These are phyloP conservation scores for Candida tammaniensis DNA, from an alignment of 805 yeast genomes.

Conservation along the genomic window DNA sequence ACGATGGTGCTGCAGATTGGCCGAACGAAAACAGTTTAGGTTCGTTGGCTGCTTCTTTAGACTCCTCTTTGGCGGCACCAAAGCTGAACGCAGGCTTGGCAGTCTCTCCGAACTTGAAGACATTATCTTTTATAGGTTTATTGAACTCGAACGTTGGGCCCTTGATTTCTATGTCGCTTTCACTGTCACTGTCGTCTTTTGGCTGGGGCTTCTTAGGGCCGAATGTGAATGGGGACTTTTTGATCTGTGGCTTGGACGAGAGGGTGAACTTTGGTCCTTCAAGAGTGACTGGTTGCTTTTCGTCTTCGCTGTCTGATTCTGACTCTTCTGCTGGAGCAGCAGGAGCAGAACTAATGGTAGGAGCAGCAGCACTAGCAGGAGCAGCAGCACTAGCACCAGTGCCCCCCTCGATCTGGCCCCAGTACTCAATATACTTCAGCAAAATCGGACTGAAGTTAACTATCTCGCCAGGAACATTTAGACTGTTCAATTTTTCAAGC, in stretches of 20 bases:
- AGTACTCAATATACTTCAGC: slow-evolving; percentile 57
- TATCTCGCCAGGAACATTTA: slow-evolving; percentile 43
- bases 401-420: slow-evolving; percentile 17
- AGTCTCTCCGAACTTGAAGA: slow-evolving; percentile 22
- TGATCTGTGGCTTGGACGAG: slow-evolving; percentile 24
- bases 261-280: slow-evolving; percentile 39
- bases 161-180: slow-evolving; percentile 59
- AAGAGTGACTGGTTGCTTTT: slow-evolving; percentile 25
- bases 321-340: slow-evolving; percentile 18
- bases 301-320: slow-evolving; percentile 22
- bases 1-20: not conserved
- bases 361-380: slow-evolving; percentile 1
- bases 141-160: slow-evolving; percentile 65
- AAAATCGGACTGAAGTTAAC: slow-evolving; percentile 56
- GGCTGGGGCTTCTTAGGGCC: slow-evolving; percentile 28
- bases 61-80: not conserved
- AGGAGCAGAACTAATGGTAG: not conserved
- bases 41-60: too few relatives aligned
- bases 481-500: slow-evolving; percentile 43
- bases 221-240: slow-evolving; percentile 37
- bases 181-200: slow-evolving; percentile 27
- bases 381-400: not conserved
- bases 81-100: slow-evolving; percentile 6
- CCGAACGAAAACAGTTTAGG: not conserved
- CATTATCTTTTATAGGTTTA: slow-evolving; percentile 34